These are phyloP conservation scores for Boletus semigastroideus DNA, from an alignment of 1,284 basidiomycete species.

Conservation along the genomic window DNA sequence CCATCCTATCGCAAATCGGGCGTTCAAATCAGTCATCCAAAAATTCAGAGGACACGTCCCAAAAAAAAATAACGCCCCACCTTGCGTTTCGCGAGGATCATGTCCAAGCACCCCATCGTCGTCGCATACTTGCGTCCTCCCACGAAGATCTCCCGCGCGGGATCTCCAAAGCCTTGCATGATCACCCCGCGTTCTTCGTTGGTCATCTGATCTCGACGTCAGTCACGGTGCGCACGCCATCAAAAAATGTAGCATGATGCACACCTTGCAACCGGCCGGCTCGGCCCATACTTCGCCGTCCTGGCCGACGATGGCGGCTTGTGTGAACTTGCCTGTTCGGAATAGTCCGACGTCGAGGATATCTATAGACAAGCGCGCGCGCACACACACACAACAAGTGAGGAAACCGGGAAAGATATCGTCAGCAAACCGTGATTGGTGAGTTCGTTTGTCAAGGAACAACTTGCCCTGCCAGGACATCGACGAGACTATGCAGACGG, in stretches of 20 bases:
- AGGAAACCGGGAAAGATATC: no score
- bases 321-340: slow-evolving; percentile 70
- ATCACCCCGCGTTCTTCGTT: slow-evolving; percentile 17
- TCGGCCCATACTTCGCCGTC: slow-evolving; percentile 89
- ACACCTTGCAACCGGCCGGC: slow-evolving; percentile 72
- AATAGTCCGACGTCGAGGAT: slow-evolving; percentile 61
- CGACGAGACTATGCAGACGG: background rate
- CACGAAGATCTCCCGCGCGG: slow-evolving; percentile 25
- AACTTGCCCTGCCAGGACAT: slow-evolving; percentile 57
- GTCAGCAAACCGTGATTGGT: background rate
- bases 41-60: background rate
- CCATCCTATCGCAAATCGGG: slow-evolving; percentile 15
- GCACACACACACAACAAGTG: background rate
- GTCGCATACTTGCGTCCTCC: slow-evolving; percentile 25
- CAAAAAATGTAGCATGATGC: slow-evolving; percentile 26
- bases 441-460: background rate
- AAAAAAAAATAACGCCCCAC: slow-evolving; percentile 1
- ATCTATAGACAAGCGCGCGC: slow-evolving; percentile 11
- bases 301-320: slow-evolving; percentile 85
- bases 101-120: slow-evolving; percentile 30
- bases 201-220: slow-evolving; percentile 17
- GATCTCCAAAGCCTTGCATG: slow-evolving; percentile 21
- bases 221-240: background rate
- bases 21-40: background rate
- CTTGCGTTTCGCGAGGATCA: slow-evolving; percentile 29